Evolutionary conservation across 306 rosid genomes (phyloP).

Genomic region (Lathyrus oleraceus): DNA sequence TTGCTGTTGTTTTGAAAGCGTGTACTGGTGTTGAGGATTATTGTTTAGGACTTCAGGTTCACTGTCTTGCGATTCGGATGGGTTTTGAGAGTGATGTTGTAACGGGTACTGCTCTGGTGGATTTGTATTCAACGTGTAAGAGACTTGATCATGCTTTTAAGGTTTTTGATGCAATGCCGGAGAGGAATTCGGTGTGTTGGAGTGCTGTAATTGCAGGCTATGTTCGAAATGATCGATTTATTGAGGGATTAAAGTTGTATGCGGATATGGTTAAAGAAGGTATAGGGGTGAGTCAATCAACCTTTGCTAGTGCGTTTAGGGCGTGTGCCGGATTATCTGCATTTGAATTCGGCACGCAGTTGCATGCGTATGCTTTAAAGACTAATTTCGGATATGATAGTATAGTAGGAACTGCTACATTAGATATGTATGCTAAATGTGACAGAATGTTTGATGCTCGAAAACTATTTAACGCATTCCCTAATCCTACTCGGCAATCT

Average conservation of each 20-base stretch:
- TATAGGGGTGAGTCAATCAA: slow-evolving; percentile 78
- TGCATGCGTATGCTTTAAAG: slow-evolving; percentile 77
- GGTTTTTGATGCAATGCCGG: slow-evolving; percentile 61
- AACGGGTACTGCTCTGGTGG: slow-evolving; percentile 72
- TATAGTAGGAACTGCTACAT: slow-evolving; percentile 78
- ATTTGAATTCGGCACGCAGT: slow-evolving; percentile 60
- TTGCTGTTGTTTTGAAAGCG: slow-evolving; percentile 62
- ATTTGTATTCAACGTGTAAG: slow-evolving; percentile 77
- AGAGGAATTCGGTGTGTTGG: slow-evolving; percentile 76
- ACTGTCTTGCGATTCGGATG: slow-evolving; percentile 61
- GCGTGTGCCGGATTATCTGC: slow-evolving; percentile 80
- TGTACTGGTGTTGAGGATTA: slow-evolving; percentile 57
- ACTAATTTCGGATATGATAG: slow-evolving; percentile 58
- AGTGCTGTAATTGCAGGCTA: slow-evolving; percentile 79
- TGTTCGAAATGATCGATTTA: slow-evolving; percentile 63
- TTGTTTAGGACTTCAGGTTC: slow-evolving; percentile 67
- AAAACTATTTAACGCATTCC: slow-evolving; percentile 60
- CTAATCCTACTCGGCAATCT: slow-evolving; percentile 60
- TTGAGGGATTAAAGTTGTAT: slow-evolving; percentile 58
- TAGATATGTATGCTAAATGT: slow-evolving; percentile 92
- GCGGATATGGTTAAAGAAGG: slow-evolving; percentile 65
- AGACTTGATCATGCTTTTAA: slow-evolving; percentile 47
- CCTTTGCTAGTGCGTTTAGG: slow-evolving; percentile 80
- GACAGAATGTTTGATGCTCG: slow-evolving; percentile 58
- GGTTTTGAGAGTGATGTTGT: slow-evolving; percentile 64